Conservation (phyloP, 495 filamentous ascomycete genomes). For the Tuber indicum region DNA sequence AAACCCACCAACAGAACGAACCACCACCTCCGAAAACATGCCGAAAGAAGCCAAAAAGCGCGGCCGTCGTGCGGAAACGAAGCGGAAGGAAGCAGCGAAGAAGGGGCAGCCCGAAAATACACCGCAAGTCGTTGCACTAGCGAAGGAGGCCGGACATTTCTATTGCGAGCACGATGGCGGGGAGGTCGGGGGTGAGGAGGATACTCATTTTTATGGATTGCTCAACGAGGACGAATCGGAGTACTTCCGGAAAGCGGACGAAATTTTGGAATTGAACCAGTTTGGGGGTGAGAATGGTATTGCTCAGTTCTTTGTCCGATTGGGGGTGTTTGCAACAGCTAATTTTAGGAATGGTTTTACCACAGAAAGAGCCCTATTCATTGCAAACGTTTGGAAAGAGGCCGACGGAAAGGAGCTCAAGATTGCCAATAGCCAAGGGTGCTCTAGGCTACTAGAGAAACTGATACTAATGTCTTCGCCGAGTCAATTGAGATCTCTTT, state of each 20-base stretch:
- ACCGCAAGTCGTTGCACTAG: not conserved
- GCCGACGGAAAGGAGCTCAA: conserved; percentile 90
- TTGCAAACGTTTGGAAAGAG: conserved; percentile 78
- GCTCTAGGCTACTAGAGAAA: conserved; percentile 85
- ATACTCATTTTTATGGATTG: conserved; percentile 76
- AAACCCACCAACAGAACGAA: not conserved
- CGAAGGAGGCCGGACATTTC: conserved; percentile 42
- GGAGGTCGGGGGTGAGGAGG: conserved; percentile 36
- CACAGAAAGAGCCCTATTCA: conserved; percentile 63
- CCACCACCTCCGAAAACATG: conserved; percentile 43
- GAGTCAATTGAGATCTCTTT: conserved; percentile 75
- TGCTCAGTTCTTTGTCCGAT: not conserved
- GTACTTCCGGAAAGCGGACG: conserved; percentile 83
- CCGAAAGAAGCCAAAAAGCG: conserved; percentile 61
- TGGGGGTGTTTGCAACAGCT: not conserved
- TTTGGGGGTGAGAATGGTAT: conserved; percentile 61
- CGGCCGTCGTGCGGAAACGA: conserved; percentile 59
- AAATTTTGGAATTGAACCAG: conserved; percentile 79
- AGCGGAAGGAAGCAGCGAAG: conserved; percentile 45
- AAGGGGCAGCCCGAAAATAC: conserved; percentile 43
- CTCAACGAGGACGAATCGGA: conserved; percentile 85
- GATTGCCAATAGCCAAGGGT: conserved; percentile 88
- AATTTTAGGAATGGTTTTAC: not conserved
- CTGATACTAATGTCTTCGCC: conserved; percentile 74
- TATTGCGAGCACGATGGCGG: conserved; percentile 26